A percentile compares a stretch with the other conserved stretches of the same genome.
phyloP scores from a whole-genome alignment of 2,329 filamentous ascomycete species.

The Colletotrichum sp. region DNA sequence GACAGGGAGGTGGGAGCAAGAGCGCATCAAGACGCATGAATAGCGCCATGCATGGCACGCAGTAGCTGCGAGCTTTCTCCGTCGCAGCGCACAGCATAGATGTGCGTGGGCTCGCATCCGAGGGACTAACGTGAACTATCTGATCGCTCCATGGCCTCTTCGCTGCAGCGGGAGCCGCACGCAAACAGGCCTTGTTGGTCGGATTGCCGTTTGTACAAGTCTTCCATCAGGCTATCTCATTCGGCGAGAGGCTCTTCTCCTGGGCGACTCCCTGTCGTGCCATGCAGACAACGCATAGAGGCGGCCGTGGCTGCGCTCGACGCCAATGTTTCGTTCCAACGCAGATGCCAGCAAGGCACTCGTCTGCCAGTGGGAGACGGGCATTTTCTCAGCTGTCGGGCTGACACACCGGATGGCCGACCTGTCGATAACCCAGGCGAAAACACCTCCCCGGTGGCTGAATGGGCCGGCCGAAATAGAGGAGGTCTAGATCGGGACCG shows the following conservation, averaged over 20 bases:
- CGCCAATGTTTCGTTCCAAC: slow-evolving; percentile 6
- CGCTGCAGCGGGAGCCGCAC: background rate
- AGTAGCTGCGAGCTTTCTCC: slow-evolving; percentile 11
- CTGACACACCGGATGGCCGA: slow-evolving; percentile 2
- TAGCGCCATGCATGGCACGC: slow-evolving; percentile 17
- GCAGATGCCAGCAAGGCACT: background rate
- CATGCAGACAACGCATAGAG: slow-evolving; percentile 7
- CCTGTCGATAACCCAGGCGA: background rate
- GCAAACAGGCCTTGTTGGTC: background rate
- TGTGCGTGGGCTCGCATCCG: slow-evolving; percentile 15
- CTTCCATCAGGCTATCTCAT: background rate
- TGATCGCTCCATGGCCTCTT: background rate
- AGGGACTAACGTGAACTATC: background rate
- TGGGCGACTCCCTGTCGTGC: background rate
- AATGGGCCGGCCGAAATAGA: background rate
- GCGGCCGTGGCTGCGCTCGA: background rate
- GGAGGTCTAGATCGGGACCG: background rate
- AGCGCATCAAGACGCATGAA: slow-evolving; percentile 7
- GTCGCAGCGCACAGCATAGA: slow-evolving; percentile 13
- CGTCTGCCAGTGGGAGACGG: background rate
- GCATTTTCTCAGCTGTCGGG: background rate
- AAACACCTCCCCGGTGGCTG: background rate
- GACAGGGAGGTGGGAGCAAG: background rate
- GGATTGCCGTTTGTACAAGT: background rate
- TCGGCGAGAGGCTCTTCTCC: background rate